Evolutionary conservation across 495 filamentous ascomycete genomes (phyloP), one percentile per base, ranked within the genome.

Genomic region (Tuber calosporum): DNA sequence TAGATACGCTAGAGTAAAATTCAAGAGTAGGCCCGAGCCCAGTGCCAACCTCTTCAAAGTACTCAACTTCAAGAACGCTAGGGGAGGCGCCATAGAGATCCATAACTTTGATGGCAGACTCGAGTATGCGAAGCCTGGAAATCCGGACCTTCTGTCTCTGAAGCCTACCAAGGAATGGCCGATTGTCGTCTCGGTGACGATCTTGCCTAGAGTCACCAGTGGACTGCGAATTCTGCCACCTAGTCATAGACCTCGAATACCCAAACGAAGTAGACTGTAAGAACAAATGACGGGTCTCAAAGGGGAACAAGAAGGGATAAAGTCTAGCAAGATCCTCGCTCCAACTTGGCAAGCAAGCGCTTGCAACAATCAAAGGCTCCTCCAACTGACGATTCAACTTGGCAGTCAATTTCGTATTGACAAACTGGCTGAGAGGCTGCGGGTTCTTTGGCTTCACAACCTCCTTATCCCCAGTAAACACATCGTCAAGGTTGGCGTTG

Each of bases 101-200:
- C 96, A 99, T 97, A n/a, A 99, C 96, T 82, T 98, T 99, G 80
- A 97, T 86, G 0, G 96, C 96, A 37, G 96, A 97, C 79, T 99
- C 96, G 4, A 99, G 86, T 69, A 99, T 97, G 72, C 94, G 92
- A 8, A 89, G 88, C 45, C 96, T 88, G 9, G 94, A 96, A 72
- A 99, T 98, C 38, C 96, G 91, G 34, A 99, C 95, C 82, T 99
- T 99, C 79, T 99, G 96, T 72, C 96, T 90, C 82, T 97, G 95
- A 11, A 97, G 86, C 53, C 94, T 88, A 13, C 95, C 94, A n/a
- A 98, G 86, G 87, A 94, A 96, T 26, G 93, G 92, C 30, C 93
- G 87, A 34, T 79, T 81, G 70, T 97, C 93, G 76, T 98, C 94
- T 20, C 92, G 89, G 72, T 90, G 90, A 69, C 93, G 88, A 78